phyloP scores from a whole-genome alignment of 1,284 basidiomycete species.

The Grifola frondosa region DNA sequence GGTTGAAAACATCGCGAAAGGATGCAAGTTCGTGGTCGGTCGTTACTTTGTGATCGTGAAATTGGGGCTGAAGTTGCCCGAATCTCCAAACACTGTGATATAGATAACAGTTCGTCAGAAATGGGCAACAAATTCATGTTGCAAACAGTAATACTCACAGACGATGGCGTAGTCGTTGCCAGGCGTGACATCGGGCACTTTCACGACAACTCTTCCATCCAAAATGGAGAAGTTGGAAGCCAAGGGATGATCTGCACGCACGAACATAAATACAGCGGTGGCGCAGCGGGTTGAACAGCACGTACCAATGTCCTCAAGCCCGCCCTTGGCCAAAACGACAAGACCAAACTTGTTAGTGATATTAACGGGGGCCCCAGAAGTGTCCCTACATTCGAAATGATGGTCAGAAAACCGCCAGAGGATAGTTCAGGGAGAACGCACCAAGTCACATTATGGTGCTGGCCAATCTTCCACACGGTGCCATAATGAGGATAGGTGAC shows the following conservation, averaged over 20 bases:
- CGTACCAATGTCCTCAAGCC: conserved; percentile 33
- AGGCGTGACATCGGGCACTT: conserved; percentile 25
- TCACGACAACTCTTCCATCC: conserved; percentile 36
- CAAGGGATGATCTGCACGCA: conserved; percentile 29
- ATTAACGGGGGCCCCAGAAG: conserved; percentile 37
- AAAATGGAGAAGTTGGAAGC: conserved; percentile 42
- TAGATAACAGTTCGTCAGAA: conserved; percentile 1
- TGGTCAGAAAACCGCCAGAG: background rate
- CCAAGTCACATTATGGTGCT: conserved; percentile 46
- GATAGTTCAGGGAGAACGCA: conserved; percentile 18
- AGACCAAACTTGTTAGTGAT: conserved; percentile 47
- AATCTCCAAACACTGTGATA: conserved; percentile 36
- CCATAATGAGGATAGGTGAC: conserved; percentile 38
- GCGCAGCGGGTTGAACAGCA: background rate
- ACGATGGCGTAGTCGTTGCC: conserved; percentile 32
- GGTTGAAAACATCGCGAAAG: conserved; percentile 8
- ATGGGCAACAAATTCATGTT: too few relatives aligned
- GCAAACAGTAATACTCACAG: conserved; percentile 23
- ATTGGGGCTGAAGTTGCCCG: conserved; percentile 33
- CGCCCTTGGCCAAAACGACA: conserved; percentile 40
- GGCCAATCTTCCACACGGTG: conserved; percentile 44
- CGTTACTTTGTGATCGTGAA: conserved; percentile 31
- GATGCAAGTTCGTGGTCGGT: background rate
- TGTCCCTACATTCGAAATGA: conserved; percentile 34
- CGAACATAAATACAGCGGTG: background rate